These are phyloP conservation scores for Strobilomyces dryophilus DNA, from an alignment of 768 basidiomycete genomes.

Conservation along the genomic window DNA sequence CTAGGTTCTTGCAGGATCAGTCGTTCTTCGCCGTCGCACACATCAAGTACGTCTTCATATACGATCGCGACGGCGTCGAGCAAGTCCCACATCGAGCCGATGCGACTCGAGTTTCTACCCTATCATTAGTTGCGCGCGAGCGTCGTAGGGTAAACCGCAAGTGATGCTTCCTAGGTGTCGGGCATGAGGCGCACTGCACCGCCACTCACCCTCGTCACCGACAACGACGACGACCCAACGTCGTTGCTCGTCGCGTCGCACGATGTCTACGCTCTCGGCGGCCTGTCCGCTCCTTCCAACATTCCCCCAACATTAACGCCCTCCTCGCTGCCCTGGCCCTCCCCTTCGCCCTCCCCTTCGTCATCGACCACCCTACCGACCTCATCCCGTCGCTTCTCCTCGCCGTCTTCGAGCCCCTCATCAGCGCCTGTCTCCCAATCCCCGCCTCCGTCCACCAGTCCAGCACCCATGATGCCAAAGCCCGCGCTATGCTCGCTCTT, in stretches of 20 bases:
- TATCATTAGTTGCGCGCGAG: constrained; percentile 93
- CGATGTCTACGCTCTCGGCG: constrained; percentile 9
- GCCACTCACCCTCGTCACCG: constrained; percentile 2
- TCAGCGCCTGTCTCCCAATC: constrained; percentile 51
- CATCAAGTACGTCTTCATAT: constrained; percentile 93
- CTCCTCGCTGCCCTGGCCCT: constrained; percentile 42
- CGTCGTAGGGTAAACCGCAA: no score
- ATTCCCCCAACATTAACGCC: constrained; percentile 36
- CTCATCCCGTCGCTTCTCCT: constrained; percentile 71
- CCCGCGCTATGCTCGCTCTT: constrained; percentile 70
- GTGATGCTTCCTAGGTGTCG: no score
- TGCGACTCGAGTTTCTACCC: no score
- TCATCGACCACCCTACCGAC: constrained; percentile 49
- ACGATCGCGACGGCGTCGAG: constrained; percentile 92
- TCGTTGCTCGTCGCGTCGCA: neutral
- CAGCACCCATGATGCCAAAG: constrained; percentile 37
- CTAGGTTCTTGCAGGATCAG: constrained; percentile 88
- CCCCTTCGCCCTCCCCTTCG: constrained; percentile 46
- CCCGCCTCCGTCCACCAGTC: constrained; percentile 31
- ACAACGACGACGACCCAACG: no score
- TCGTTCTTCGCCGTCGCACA: constrained; percentile 94
- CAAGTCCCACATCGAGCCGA: constrained; percentile 82
- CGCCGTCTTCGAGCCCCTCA: constrained; percentile 61
- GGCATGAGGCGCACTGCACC: no score
- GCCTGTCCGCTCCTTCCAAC: constrained; percentile 12